Conservation (phyloP, 164 flowering plant species). For the Aristolochia fimbriata region DNA sequence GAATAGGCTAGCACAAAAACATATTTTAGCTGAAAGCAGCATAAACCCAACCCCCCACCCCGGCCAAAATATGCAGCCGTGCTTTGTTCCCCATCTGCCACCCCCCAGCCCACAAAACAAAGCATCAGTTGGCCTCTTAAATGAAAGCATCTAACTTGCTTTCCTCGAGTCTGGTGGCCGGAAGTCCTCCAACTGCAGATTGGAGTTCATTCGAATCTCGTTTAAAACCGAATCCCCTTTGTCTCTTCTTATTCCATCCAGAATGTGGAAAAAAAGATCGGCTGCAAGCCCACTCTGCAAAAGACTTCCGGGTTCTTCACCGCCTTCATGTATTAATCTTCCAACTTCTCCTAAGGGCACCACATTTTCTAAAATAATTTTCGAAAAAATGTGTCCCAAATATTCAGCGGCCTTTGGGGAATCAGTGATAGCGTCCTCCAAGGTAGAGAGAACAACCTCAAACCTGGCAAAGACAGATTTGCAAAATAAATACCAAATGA, state of each 20-base stretch:
- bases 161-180: slow-evolving; percentile 34
- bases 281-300: slow-evolving; percentile 41
- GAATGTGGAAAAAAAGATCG: slow-evolving; percentile 43
- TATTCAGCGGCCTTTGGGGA: slow-evolving; percentile 76
- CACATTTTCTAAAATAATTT: slow-evolving; percentile 39
- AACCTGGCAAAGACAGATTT: slow-evolving; percentile 17
- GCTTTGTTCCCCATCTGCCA: no score
- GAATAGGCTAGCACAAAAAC: no score
- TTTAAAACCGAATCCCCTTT: slow-evolving; percentile 37
- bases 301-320: slow-evolving; percentile 52
- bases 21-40: no score
- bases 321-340: slow-evolving; percentile 39
- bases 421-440: slow-evolving; percentile 73
- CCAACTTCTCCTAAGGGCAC: slow-evolving; percentile 42
- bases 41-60: no score
- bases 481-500: not conserved
- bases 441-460: slow-evolving; percentile 34
- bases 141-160: slow-evolving; percentile 51
- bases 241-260: slow-evolving; percentile 38
- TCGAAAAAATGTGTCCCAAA: slow-evolving; percentile 56
- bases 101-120: no score
- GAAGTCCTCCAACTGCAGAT: slow-evolving; percentile 42
- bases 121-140: no score
- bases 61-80: no score
- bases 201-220: slow-evolving; percentile 30